Evolutionary conservation across 2,329 filamentous ascomycete genomes (phyloP), one percentile per base, ranked within the genome.

Genomic region (Ophiocordyceps robertsii): DNA sequence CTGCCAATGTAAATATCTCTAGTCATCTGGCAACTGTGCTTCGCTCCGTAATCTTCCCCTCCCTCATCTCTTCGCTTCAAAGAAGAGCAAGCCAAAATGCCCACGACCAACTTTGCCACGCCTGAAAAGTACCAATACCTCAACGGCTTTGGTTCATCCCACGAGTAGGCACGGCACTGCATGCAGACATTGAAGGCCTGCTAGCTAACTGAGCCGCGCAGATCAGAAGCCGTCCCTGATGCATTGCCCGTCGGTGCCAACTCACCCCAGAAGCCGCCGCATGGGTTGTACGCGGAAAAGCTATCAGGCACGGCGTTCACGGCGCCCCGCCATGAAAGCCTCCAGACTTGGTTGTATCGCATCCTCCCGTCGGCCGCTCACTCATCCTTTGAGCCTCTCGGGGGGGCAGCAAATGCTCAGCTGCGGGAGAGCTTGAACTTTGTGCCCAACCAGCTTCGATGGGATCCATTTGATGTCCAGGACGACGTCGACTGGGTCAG

Each of bases 201-300:
- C 24, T 4, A 24, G 24, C 24, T 24, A 24, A 24, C 24, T 4
- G 24, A 4, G 4, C 21, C 6, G 30, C 8, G 13, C 53, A 89
- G 83, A 57, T 77, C 82, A 36, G 85, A 92, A 68, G 84, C 84
- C 38, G 67, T 90, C 43, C 69, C 78, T 14, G 82, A 80, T n/a
- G 80, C 86, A 6, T 69, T 90, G 5, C 85, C 87, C 10, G 56
- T 86, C 45, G 85, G 74, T 40, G 74, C 80, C 36, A 94, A 93
- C 67, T 86, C 83, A 3, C 87, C 87, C 0, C 86, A 93, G 58
- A 86, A 87, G 56, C 80, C 80, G 0, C 73, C 84, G 0, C 77
- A 80, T 50, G 86, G 85, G 1, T 76, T 94, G 29, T 92, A 92
- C 63, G 78, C 85, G 24, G 87, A 94, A 64, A 83, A 84, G 65